These are phyloP conservation scores for Stropharia rugosoannulata DNA, from an alignment of 768 basidiomycete species.

Conservation along the genomic window DNA sequence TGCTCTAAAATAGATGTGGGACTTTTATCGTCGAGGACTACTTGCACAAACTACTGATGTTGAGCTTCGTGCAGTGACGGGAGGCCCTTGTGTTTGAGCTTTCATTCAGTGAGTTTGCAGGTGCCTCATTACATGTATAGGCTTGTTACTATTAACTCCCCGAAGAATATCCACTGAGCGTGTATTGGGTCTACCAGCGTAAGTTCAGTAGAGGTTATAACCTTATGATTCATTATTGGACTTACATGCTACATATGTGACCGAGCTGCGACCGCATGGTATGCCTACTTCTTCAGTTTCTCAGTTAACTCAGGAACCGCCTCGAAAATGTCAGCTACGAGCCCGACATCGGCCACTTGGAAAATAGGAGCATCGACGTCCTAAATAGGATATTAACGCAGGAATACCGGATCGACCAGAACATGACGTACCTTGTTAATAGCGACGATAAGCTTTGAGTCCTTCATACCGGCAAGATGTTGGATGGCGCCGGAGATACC, in stretches of 20 bases:
- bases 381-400: slow-evolving; percentile 34
- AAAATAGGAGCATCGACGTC: slow-evolving; percentile 98
- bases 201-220: too few relatives aligned
- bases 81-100: too few relatives aligned
- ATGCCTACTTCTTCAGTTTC: slow-evolving; percentile 63
- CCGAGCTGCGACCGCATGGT: background rate
- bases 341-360: slow-evolving; percentile 94
- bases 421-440: slow-evolving; percentile 78
- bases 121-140: too few relatives aligned
- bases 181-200: background rate
- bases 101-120: too few relatives aligned
- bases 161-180: background rate
- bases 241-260: background rate
- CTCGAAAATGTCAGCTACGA: slow-evolving; percentile 92
- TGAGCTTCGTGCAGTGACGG: too few relatives aligned
- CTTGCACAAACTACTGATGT: too few relatives aligned
- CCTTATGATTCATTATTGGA: too few relatives aligned
- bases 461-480: slow-evolving; percentile 99
- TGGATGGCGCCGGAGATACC: slow-evolving; percentile 99
- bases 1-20: too few relatives aligned
- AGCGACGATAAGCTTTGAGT: slow-evolving; percentile 96
- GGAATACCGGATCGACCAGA: background rate
- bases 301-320: slow-evolving; percentile 88
- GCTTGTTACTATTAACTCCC: background rate
- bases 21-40: too few relatives aligned